Evolutionary conservation across 106 monocot genomes (phyloP).

Genomic region (Platanthera zijinensis): DNA sequence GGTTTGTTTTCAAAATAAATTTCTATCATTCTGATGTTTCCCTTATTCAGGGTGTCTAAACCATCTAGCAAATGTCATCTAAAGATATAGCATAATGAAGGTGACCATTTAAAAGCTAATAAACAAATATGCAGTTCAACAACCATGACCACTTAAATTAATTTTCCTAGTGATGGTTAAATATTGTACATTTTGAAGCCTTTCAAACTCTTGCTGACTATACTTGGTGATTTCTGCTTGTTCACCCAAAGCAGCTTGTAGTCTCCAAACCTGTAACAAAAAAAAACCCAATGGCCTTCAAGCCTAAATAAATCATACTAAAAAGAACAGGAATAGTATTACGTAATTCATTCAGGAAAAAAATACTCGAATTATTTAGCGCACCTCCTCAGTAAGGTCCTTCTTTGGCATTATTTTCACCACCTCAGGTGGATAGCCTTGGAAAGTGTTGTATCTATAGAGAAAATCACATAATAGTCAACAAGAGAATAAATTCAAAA

Average conservation of each 20-base stretch:
- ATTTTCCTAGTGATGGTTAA: neutral
- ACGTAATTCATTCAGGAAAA: neutral
- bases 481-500: no score
- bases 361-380: neutral
- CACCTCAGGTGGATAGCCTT: constrained; percentile 87
- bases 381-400: constrained; percentile 85
- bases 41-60: no score
- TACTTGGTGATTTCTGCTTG: constrained; percentile 88
- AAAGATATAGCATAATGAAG: no score
- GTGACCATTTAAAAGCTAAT: no score
- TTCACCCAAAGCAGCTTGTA: constrained; percentile 90
- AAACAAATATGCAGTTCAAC: no score
- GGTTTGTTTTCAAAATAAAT: no score
- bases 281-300: neutral
- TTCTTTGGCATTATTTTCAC: constrained; percentile 96
- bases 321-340: no score
- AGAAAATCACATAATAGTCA: neutral
- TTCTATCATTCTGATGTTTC: no score
- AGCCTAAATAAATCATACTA: no score
- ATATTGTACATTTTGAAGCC: constrained; percentile 78
- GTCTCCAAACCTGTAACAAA: constrained; percentile 66
- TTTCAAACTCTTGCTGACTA: constrained; percentile 82
- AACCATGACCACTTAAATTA: neutral
- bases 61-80: no score
- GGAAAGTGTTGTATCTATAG: constrained; percentile 82